A percentile compares a stretch with the other conserved stretches of the same genome.
Conservation (phyloP, 202 grass and related monocot genomes). For the Eragrostis tef region DNA sequence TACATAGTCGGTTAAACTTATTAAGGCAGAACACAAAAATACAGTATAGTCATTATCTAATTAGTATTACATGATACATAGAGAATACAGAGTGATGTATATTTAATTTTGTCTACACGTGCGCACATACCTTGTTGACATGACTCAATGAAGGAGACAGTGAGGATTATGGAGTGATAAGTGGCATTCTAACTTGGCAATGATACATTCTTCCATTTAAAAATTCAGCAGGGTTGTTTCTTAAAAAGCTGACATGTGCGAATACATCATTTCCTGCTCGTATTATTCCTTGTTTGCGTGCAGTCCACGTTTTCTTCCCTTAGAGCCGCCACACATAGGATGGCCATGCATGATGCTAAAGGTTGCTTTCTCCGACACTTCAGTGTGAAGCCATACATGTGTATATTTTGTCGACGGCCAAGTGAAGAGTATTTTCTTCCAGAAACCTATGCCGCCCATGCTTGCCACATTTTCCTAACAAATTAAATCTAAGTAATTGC, state of each 20-base stretch:
- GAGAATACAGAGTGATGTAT: not conserved
- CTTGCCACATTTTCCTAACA: not conserved
- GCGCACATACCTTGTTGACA: constrained; percentile 35
- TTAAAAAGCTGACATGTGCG: constrained; percentile 36
- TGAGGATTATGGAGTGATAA: constrained; percentile 47
- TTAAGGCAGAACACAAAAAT: not conserved
- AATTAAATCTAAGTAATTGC: not conserved
- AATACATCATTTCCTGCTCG: constrained; percentile 38
- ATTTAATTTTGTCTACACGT: constrained; percentile 42
- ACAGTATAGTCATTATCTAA: not conserved
- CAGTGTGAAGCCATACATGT: constrained; percentile 36
- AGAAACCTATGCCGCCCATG: not conserved
- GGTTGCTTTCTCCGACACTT: constrained; percentile 37
- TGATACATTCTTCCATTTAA: not conserved
- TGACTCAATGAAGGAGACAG: constrained; percentile 45
- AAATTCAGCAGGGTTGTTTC: constrained; percentile 12
- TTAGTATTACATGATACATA: too few species aligned
- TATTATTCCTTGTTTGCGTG: constrained; percentile 51
- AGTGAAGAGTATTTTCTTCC: not conserved
- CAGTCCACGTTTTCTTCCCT: constrained; percentile 31
- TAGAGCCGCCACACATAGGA: constrained; percentile 38
- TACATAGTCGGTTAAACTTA: not conserved
- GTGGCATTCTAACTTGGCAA: constrained; percentile 26
- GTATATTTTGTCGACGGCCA: constrained; percentile 29
- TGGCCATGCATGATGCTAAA: constrained; percentile 33